These are phyloP conservation scores for Malbranchea cinnamomea DNA, from an alignment of 2,329 filamentous ascomycete genomes.

Conservation along the genomic window DNA sequence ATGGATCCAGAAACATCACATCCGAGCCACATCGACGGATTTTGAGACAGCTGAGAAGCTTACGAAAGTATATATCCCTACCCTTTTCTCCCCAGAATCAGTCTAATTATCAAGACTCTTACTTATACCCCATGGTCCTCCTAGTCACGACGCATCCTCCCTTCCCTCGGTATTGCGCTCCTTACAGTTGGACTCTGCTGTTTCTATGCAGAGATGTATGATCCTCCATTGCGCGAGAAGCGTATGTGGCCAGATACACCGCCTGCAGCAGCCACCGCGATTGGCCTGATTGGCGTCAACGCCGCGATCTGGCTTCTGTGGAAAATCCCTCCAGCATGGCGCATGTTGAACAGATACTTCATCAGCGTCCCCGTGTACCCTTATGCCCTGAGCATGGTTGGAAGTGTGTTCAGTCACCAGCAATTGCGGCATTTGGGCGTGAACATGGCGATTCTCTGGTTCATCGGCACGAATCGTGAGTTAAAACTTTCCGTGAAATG, in stretches of 20 bases:
- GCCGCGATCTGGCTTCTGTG: conserved; percentile 36
- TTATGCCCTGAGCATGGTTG: conserved; percentile 36
- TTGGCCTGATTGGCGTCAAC: conserved; percentile 36
- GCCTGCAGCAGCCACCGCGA: conserved; percentile 37
- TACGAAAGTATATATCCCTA: conserved; percentile 18
- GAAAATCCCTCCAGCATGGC: conserved; percentile 40
- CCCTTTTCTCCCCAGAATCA: too few species aligned
- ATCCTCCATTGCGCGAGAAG: conserved; percentile 31
- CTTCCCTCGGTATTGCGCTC: conserved; percentile 26
- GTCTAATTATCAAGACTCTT: too few species aligned
- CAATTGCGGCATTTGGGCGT: conserved; percentile 34
- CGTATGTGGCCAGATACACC: conserved; percentile 36
- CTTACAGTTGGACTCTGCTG: conserved; percentile 28
- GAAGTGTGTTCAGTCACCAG: conserved; percentile 44
- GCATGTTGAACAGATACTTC: conserved; percentile 41
- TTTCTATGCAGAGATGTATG: conserved; percentile 33
- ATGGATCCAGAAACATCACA: conserved; percentile 29
- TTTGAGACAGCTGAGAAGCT: conserved; percentile 20
- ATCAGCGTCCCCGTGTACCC: conserved; percentile 38
- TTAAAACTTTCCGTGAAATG: conserved; percentile 10
- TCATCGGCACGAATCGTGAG: conserved; percentile 37
- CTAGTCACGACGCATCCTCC: conserved; percentile 31
- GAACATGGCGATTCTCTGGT: conserved; percentile 41
- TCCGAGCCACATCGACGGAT: conserved; percentile 21
- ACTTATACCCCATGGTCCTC: not conserved